phyloP scores from a whole-genome alignment of 1,139 yeast species.

The Debaryomyces singareniensis region DNA sequence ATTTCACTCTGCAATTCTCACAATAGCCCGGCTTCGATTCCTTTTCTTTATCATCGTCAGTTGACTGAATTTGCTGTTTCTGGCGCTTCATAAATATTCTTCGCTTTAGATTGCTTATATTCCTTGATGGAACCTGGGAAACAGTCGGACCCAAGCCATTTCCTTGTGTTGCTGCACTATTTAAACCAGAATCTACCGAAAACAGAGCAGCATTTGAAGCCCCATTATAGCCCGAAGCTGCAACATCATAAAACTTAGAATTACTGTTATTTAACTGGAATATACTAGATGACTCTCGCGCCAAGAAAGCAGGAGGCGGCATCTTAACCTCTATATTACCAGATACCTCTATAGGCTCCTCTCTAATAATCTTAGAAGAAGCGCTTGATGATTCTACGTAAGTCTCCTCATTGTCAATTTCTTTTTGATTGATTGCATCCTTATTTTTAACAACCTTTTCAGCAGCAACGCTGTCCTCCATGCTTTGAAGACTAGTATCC shows the following conservation, averaged over 20 bases:
- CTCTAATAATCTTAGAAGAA: slow-evolving; percentile 9
- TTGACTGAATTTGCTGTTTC: slow-evolving; percentile 30
- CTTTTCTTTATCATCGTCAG: slow-evolving; percentile 38
- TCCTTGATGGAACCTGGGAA: slow-evolving; percentile 65
- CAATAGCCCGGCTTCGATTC: slow-evolving; percentile 66
- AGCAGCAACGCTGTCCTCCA: not conserved
- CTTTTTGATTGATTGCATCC: slow-evolving; percentile 11
- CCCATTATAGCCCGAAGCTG: slow-evolving; percentile 76
- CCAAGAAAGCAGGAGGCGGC: slow-evolving; percentile 17
- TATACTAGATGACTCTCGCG: slow-evolving; percentile 26
- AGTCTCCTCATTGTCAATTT: slow-evolving; percentile 9
- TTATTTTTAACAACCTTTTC: not conserved
- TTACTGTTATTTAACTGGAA: slow-evolving; percentile 24
- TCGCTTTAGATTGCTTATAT: slow-evolving; percentile 53
- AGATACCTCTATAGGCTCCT: slow-evolving; percentile 3
- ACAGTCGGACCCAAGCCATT: slow-evolving; percentile 68
- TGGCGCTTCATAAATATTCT: slow-evolving; percentile 40
- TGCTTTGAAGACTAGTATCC: not conserved
- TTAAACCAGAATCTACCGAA: slow-evolving; percentile 40
- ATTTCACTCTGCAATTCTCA: slow-evolving; percentile 88
- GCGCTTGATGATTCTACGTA: slow-evolving; percentile 12
- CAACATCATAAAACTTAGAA: slow-evolving; percentile 53
- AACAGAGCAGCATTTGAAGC: slow-evolving; percentile 43
- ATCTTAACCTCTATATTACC: not conserved
- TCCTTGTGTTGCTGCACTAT: slow-evolving; percentile 36